A percentile compares a stretch with the other conserved stretches of the same genome.
These are phyloP conservation scores for Chrysopogon serrulatus DNA, from an alignment of 176 grass and related monocot genomes.

Conservation along the genomic window DNA sequence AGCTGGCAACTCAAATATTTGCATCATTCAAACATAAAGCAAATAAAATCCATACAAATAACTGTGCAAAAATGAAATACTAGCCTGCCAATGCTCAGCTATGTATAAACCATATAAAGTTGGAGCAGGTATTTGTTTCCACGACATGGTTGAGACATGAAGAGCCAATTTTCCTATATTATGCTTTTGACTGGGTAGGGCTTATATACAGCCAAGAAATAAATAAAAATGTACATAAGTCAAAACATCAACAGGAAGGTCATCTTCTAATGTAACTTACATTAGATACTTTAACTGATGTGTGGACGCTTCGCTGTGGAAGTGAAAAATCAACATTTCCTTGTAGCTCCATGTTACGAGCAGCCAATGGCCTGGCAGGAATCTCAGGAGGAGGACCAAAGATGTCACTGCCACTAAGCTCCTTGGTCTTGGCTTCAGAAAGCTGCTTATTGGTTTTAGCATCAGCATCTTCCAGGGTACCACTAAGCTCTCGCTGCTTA, in stretches of 20 bases:
- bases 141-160: not conserved
- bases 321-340: conserved; percentile 75
- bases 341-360: conserved; percentile 73
- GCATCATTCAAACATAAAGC: not conserved
- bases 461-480: conserved; percentile 60
- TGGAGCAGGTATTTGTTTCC: not conserved
- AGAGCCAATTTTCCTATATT: not conserved
- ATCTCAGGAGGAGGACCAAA: conserved; percentile 78
- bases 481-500: conserved; percentile 89
- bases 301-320: conserved; percentile 60
- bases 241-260: not conserved
- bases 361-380: conserved; percentile 53
- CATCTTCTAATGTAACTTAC: conserved; percentile 40
- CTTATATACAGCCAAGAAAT: not conserved
- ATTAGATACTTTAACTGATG: conserved; percentile 86
- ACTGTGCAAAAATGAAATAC: not conserved
- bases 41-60: not conserved
- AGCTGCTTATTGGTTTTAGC: conserved; percentile 68
- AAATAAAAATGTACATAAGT: not conserved
- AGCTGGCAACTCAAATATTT: not conserved
- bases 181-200: not conserved
- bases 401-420: conserved; percentile 76
- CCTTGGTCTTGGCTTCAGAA: conserved; percentile 93
- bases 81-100: not conserved
- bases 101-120: not conserved